Evolutionary conservation across 2,329 filamentous ascomycete species (phyloP), one percentile per base, ranked within the genome.

Genomic region (Cladosporium sp.): DNA sequence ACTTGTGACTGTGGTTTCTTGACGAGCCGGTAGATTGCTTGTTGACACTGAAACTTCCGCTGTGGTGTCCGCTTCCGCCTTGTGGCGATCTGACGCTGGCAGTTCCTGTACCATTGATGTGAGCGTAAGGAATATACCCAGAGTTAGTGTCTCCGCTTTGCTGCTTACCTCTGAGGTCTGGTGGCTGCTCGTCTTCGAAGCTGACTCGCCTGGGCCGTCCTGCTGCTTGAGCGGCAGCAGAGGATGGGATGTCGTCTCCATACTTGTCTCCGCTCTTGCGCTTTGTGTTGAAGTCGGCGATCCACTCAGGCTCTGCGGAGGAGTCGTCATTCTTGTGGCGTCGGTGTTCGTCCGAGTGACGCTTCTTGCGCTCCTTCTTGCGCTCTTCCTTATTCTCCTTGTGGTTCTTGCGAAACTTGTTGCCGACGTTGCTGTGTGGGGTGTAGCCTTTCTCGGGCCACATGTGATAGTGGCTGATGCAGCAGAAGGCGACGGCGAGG

Each of bases 401-500:
- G 13, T 35, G 45, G 27, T 48, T 18, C 20, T 45, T 45, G 50
- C 47, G 45, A 32, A 50, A 52, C 35, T 56, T 55, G 42, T 58
- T 60, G 20, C 53, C 53, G 22, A 56, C 57, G 25, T 47, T 48
- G 25, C 55, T 56, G 35, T 59, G 56, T 18, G 56, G 61, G 11
- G 50, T 38, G 19, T 32, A 58, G 22, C 57, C 57, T 11, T 52
- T 43, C 35, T 55, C 51, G 8, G 57, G 57, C 57, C 57, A 60
- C 36, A 53, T 53, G 33, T 50, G 43, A 20, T 61, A 62, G 52
- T 64, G 59, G 12, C 58, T 55, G 39, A 46, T 38, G 50, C 54
- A 57, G 39, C 55, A 56, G 43, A 58, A 50, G 13, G 59, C 39
- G 38, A 51, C 38, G 36, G 59, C 35, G 16, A 59, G 30, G 29